These are phyloP conservation scores for Meira miltonrushii DNA, from an alignment of 1,284 basidiomycete genomes.

Conservation along the genomic window DNA sequence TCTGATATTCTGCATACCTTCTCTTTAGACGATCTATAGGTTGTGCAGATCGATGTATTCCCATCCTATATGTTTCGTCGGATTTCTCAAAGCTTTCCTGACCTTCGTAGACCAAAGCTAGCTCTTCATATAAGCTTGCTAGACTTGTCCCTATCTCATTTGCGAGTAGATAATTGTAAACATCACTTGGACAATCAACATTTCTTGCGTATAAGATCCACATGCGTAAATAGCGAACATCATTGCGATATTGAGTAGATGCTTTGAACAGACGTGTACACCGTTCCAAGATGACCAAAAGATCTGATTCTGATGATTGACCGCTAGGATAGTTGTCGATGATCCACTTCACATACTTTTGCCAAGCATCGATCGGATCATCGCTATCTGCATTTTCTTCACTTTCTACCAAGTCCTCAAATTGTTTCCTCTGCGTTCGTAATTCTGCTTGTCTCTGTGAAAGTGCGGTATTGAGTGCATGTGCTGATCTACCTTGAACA, in stretches of 20 bases:
- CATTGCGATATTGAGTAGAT: slow-evolving; percentile 66
- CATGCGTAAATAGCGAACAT: slow-evolving; percentile 79
- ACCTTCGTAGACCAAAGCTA: slow-evolving; percentile 68
- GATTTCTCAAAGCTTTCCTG: slow-evolving; percentile 60
- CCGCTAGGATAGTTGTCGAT: slow-evolving; percentile 62
- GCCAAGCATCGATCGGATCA: slow-evolving; percentile 36
- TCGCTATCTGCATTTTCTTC: slow-evolving; percentile 35
- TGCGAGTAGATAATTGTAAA: slow-evolving; percentile 64
- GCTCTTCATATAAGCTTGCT: slow-evolving; percentile 78
- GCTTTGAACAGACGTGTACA: slow-evolving; percentile 72
- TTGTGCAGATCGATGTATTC: slow-evolving; percentile 73
- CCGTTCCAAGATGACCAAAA: slow-evolving; percentile 70
- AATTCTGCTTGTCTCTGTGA: slow-evolving; percentile 26
- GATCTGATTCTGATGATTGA: slow-evolving; percentile 58
- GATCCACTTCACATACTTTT: slow-evolving; percentile 65
- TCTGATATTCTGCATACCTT: slow-evolving; percentile 76
- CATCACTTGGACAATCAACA: slow-evolving; percentile 42
- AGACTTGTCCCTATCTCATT: slow-evolving; percentile 73
- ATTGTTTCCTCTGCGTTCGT: slow-evolving; percentile 21
- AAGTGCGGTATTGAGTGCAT: slow-evolving; percentile 55
- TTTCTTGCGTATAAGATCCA: slow-evolving; percentile 68
- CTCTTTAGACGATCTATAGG: slow-evolving; percentile 80
- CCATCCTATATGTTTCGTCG: slow-evolving; percentile 74
- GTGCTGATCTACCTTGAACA: slow-evolving; percentile 59
- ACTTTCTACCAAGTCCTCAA: slow-evolving; percentile 29